These are phyloP conservation scores for Tolypocladium endophyticum DNA, from an alignment of 2,329 filamentous ascomycete species.

Conservation along the genomic window DNA sequence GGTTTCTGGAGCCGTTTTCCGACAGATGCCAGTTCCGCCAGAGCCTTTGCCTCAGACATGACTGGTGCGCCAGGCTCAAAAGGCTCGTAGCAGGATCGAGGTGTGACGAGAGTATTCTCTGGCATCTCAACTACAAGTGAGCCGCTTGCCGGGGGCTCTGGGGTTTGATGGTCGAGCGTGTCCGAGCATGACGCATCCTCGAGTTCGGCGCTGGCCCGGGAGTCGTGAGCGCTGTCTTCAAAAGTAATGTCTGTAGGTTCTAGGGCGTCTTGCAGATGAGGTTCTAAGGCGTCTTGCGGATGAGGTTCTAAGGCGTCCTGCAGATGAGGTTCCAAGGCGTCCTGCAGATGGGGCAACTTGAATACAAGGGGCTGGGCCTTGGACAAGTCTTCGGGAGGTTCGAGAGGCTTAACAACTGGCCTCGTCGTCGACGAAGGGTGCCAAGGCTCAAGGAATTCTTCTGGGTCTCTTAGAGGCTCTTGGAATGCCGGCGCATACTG, in stretches of 20 bases:
- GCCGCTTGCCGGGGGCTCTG: too few species aligned
- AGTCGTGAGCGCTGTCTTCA: neutral
- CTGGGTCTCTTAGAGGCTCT: neutral
- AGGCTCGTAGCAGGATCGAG: slow-evolving; percentile 19
- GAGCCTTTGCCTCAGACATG: slow-evolving; percentile 10
- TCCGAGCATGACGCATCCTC: neutral
- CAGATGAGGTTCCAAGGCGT: too few species aligned
- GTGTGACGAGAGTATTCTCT: slow-evolving; percentile 13
- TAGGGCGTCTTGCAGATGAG: neutral
- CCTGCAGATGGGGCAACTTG: neutral
- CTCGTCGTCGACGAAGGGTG: too few species aligned
- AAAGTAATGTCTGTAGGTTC: neutral
- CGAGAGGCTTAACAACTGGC: neutral
- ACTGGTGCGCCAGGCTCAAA: slow-evolving; percentile 16
- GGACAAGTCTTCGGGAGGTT: neutral
- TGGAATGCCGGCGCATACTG: neutral
- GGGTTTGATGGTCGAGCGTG: neutral
- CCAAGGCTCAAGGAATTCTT: neutral
- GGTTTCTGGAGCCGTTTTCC: slow-evolving; percentile 4
- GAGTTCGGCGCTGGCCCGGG: neutral
- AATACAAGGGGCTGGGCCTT: neutral
- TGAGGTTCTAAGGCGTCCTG: neutral
- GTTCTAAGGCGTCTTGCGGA: neutral
- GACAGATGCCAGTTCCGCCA: slow-evolving; percentile 3
- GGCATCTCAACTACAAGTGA: slow-evolving; percentile 14